A percentile compares a stretch with the other conserved stretches of the same genome.
phyloP scores from a whole-genome alignment of 2,329 filamentous ascomycete genomes.

The Acrodontium crateriforme region DNA sequence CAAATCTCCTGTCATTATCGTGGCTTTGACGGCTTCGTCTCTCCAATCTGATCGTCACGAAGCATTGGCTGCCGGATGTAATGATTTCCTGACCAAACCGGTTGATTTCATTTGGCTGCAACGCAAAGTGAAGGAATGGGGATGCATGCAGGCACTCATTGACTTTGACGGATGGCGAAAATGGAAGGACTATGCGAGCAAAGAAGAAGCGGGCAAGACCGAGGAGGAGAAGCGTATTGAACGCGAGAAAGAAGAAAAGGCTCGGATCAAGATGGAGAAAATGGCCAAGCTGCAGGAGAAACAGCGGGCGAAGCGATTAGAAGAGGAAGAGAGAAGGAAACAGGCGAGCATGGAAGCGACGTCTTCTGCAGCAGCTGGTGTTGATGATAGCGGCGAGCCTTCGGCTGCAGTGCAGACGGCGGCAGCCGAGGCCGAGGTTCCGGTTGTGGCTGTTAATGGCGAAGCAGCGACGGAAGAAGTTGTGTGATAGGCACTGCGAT shows the following conservation, averaged over 20 bases:
- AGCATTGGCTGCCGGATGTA: conserved; percentile 86
- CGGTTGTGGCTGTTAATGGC: background rate
- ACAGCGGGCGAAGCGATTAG: conserved; percentile 12
- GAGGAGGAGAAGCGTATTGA: conserved; percentile 23
- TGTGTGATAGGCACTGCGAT: no score
- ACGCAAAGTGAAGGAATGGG: conserved; percentile 97
- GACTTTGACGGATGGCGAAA: conserved; percentile 97
- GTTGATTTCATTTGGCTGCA: conserved; percentile 97
- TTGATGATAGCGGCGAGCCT: no score
- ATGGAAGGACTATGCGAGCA: conserved; percentile 68
- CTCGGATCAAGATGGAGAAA: conserved; percentile 19
- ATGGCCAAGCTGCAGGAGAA: conserved; percentile 18
- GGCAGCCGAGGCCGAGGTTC: conserved; percentile 1
- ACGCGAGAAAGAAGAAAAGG: conserved; percentile 16
- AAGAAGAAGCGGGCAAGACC: conserved; percentile 20
- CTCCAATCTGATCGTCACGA: conserved; percentile 92
- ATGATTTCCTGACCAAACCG: conserved; percentile 93
- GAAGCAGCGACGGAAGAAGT: no score
- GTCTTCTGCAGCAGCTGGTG: no score
- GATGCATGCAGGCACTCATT: conserved; percentile 97
- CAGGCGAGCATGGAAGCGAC: conserved; percentile 5
- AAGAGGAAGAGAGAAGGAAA: conserved; percentile 14
- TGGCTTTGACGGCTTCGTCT: conserved; percentile 86
- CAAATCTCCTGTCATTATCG: conserved; percentile 95
- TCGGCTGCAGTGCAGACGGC: no score